These are phyloP conservation scores for Heterobasidion occidentale DNA, from an alignment of 1,284 basidiomycete genomes.

Conservation along the genomic window DNA sequence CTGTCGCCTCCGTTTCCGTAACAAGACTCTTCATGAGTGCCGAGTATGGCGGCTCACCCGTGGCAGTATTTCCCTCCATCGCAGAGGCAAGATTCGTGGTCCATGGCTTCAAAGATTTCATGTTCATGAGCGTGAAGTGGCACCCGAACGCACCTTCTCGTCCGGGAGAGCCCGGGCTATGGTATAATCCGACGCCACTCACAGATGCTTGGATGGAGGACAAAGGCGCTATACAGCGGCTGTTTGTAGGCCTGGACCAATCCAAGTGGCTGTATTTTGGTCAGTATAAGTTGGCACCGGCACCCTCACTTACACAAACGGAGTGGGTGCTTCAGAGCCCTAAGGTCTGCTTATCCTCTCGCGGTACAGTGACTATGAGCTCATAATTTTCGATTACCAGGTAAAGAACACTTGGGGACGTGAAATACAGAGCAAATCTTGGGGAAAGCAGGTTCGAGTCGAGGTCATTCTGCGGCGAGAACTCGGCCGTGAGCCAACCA, in stretches of 20 bases:
- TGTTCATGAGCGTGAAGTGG: constrained; percentile 9
- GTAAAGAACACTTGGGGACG: constrained; percentile 7
- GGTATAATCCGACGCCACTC: constrained; percentile 4
- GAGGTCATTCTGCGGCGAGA: constrained; percentile 7
- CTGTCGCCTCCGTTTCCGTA: constrained; percentile 6
- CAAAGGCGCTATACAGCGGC: constrained; percentile 1
- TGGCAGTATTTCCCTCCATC: constrained; percentile 6
- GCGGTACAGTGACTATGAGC: neutral
- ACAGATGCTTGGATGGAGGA: too few species aligned
- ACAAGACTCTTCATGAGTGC: constrained; percentile 10
- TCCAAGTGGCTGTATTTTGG: constrained; percentile 14
- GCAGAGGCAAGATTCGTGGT: neutral
- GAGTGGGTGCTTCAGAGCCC: constrained; percentile 12
- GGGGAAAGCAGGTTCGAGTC: constrained; percentile 9
- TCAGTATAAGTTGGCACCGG: constrained; percentile 10
- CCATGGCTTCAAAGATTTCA: constrained; percentile 7
- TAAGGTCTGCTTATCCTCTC: constrained; percentile 5
- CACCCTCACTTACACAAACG: constrained; percentile 7
- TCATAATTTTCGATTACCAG: neutral
- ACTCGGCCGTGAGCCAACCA: constrained; percentile 9
- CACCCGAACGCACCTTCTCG: constrained; percentile 14
- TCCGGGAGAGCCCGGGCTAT: constrained; percentile 12
- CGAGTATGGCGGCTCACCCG: constrained; percentile 10
- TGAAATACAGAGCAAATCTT: neutral
- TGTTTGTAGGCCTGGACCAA: constrained; percentile 10